Base-by-base conservation (phyloP, 192 early-diverging fungal genomes). In the Linderina pennispora region DNA sequence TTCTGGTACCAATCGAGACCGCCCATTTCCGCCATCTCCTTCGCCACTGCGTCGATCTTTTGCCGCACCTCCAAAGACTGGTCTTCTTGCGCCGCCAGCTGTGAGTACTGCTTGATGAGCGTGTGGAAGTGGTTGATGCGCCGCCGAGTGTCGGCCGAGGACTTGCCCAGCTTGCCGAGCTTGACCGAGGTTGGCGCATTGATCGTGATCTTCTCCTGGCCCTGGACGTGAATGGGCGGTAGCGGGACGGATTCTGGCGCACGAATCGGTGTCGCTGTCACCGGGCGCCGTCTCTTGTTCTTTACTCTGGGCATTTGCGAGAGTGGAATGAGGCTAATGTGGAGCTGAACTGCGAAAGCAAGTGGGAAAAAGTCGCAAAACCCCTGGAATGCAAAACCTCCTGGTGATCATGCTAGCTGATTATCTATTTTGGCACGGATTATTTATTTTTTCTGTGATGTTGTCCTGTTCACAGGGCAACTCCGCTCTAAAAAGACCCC, bases 1-100 rank as follows among this genome's bases (percentile, higher is more conserved):
- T 81, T 76, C 37, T 95, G 92, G 50, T 95, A 95, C 60, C 82
- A 84, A 46, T 95, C 81, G 23, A 95, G 53, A 0, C 92, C 92
- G 18, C 92, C 92, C 48, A 95, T 72, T 9, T 66, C 48, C 19
- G 58, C 51, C 59, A 70, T 62, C 42, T 62, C 66, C 21, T 18
- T 31, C 37, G 48, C 42, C 6, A 68, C 42, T 11, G 23, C 7
- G 7, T 31, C 40, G 23, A 56, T 57, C 22, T 36, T 34, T 44
- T 37, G 60, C 15, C 87, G 78, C 55, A 94, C 69, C 32, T 13
- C 52, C 24, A 9, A 25, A 3, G 19, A 23, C 4, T 37, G 15
- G 3, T 57, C 13, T 44, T 55, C 55, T n/a, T n/a, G n/a, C 14
- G 25, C 22, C 16, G 38, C 46, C 33, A 60, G 65, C 24, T 79